These are phyloP conservation scores for Saturnispora sanitii DNA, from an alignment of 805 yeast species.

Conservation along the genomic window DNA sequence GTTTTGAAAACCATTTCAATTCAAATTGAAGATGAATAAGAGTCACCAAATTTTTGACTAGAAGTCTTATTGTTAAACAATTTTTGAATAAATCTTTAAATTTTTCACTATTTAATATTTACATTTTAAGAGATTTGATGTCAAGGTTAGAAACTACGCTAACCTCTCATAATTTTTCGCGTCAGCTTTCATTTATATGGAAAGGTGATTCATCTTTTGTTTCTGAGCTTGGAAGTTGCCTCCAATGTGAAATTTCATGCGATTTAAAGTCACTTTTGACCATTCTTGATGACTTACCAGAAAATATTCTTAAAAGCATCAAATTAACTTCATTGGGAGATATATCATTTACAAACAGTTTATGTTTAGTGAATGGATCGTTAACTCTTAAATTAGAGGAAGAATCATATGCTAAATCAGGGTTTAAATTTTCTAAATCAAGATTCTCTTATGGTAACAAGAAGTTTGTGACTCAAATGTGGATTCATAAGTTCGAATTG, in stretches of 20 bases:
- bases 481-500: slow-evolving; percentile 18
- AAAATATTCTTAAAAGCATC: slow-evolving; percentile 3
- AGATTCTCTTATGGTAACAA: slow-evolving; percentile 20
- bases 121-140: no score
- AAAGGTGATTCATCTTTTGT: background rate
- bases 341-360: slow-evolving; percentile 26
- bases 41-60: background rate
- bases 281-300: background rate
- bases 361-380: slow-evolving; percentile 22
- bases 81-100: no score
- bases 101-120: no score
- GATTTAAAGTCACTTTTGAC: background rate
- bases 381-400: slow-evolving; percentile 25
- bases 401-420: slow-evolving; percentile 25
- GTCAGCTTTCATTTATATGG: background rate
- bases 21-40: background rate
- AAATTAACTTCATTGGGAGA: slow-evolving; percentile 12
- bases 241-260: background rate
- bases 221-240: background rate
- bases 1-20: slow-evolving; percentile 26
- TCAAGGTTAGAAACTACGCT: no score
- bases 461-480: slow-evolving; percentile 16
- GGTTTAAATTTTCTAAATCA: slow-evolving; percentile 25
- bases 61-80: no score
- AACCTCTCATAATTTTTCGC: background rate